phyloP scores from a whole-genome alignment of 371 early-diverging fungal species.

The Rhizomucor miehei region DNA sequence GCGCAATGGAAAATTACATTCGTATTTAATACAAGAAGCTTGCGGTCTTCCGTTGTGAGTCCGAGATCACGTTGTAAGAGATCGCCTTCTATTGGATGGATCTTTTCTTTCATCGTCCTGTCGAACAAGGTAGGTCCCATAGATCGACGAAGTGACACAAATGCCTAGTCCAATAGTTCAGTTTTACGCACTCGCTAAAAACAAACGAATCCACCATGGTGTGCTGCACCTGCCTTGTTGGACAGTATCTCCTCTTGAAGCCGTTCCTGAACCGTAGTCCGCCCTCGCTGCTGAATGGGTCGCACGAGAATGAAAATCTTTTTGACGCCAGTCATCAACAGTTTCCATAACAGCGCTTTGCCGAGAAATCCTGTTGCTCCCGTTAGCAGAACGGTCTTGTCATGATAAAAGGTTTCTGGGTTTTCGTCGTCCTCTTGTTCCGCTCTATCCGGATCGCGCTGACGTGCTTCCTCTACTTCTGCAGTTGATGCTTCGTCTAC shows the following conservation, averaged over 20 bases:
- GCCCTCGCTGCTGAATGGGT: slow-evolving; percentile 18
- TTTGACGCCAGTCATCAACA: slow-evolving; percentile 28
- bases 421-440: neutral
- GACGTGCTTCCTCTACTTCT: neutral
- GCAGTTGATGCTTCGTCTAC: neutral
- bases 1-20: slow-evolving; percentile 58
- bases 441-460: neutral
- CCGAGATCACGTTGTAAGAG: slow-evolving; percentile 47
- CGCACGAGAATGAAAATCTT: slow-evolving; percentile 38
- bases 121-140: slow-evolving; percentile 40
- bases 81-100: slow-evolving; percentile 53
- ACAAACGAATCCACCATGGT: neutral
- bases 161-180: slow-evolving; percentile 24
- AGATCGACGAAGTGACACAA: slow-evolving; percentile 33
- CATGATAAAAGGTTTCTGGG: slow-evolving; percentile 27
- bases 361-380: slow-evolving; percentile 67
- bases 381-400: slow-evolving; percentile 50
- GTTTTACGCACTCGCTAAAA: neutral
- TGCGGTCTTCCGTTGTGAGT: slow-evolving; percentile 40
- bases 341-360: slow-evolving; percentile 58
- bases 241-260: slow-evolving; percentile 41
- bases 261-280: slow-evolving; percentile 18
- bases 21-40: slow-evolving; percentile 36
- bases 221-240: slow-evolving; percentile 28
- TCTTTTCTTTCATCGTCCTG: slow-evolving; percentile 44